phyloP scores from a whole-genome alignment of 1,284 basidiomycete species.

The Ustilago hordei region DNA sequence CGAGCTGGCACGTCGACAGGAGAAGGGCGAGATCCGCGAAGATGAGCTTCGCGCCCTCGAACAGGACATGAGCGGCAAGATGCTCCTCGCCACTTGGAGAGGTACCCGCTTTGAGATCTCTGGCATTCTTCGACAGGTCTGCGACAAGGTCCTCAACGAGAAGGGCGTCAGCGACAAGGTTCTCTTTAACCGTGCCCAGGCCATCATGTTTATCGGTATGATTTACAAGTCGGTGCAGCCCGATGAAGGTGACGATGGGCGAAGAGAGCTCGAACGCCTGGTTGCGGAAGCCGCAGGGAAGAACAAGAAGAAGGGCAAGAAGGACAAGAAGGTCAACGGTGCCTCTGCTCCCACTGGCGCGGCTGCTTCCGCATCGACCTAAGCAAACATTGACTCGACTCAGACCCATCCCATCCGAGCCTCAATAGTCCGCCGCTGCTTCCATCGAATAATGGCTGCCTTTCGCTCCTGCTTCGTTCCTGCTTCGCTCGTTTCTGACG shows the following conservation, averaged over 20 bases:
- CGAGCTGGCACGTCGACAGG: constrained; percentile 91
- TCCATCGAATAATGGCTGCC: no score
- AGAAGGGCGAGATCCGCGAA: constrained; percentile 88
- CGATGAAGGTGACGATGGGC: constrained; percentile 66
- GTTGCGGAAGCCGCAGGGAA: constrained; percentile 71
- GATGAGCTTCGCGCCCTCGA: constrained; percentile 79
- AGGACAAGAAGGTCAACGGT: constrained; percentile 40
- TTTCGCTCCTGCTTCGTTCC: no score
- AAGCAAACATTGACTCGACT: not conserved
- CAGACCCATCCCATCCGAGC: not conserved
- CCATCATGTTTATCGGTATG: constrained; percentile 63
- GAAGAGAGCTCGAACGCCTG: constrained; percentile 69
- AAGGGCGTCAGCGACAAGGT: constrained; percentile 65
- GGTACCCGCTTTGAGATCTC: constrained; percentile 65
- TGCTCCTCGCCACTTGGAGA: constrained; percentile 64
- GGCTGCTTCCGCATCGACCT: constrained; percentile 19
- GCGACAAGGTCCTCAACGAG: constrained; percentile 68
- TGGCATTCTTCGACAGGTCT: constrained; percentile 62
- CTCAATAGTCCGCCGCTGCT: not conserved
- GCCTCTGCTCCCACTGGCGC: constrained; percentile 22
- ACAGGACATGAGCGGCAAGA: constrained; percentile 92
- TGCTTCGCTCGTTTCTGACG: not conserved
- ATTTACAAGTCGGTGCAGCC: constrained; percentile 68
- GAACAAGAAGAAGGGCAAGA: constrained; percentile 69
- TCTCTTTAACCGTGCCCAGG: constrained; percentile 65